Conservation (phyloP, 768 basidiomycete genomes). For the Termitomyces sp. region DNA sequence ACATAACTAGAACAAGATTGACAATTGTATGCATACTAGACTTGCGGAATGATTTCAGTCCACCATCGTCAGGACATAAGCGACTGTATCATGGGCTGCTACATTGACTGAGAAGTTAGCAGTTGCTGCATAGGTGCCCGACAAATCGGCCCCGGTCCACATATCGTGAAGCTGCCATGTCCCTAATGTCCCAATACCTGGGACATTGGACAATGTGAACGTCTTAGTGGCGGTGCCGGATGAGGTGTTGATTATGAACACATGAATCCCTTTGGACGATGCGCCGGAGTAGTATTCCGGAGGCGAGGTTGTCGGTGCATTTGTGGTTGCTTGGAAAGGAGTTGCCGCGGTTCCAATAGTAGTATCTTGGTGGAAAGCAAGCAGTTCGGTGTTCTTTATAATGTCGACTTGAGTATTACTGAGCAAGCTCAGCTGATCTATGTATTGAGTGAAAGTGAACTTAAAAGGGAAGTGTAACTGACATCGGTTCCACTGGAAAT, state of each 20-base stretch:
- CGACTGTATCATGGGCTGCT: conserved; percentile 47
- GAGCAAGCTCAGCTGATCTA: conserved; percentile 32
- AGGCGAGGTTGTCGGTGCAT: conserved; percentile 34
- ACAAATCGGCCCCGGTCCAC: conserved; percentile 41
- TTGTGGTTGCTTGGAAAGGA: conserved; percentile 38
- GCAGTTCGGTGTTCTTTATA: conserved; percentile 44
- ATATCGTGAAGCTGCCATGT: conserved; percentile 44
- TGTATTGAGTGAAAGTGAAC: neutral
- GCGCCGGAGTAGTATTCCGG: conserved; percentile 48
- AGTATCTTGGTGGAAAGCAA: conserved; percentile 50
- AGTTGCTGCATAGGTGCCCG: conserved; percentile 30
- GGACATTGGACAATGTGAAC: conserved; percentile 40
- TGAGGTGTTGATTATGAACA: conserved; percentile 49
- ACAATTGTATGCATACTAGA: neutral
- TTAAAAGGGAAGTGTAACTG: conserved; percentile 1
- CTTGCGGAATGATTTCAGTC: neutral
- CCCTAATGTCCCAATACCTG: conserved; percentile 32
- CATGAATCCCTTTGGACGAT: conserved; percentile 45
- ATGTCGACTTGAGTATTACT: conserved; percentile 37
- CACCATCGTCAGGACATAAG: conserved; percentile 33
- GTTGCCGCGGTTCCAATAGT: conserved; percentile 38
- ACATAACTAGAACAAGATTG: neutral
- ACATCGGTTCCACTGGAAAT: conserved; percentile 33
- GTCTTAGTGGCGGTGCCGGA: conserved; percentile 33
- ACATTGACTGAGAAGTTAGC: conserved; percentile 34